Evolutionary conservation across 2,329 filamentous ascomycete species (phyloP), one percentile per base, ranked within the genome.

Genomic region (Coniochaeta hoffmannii): DNA sequence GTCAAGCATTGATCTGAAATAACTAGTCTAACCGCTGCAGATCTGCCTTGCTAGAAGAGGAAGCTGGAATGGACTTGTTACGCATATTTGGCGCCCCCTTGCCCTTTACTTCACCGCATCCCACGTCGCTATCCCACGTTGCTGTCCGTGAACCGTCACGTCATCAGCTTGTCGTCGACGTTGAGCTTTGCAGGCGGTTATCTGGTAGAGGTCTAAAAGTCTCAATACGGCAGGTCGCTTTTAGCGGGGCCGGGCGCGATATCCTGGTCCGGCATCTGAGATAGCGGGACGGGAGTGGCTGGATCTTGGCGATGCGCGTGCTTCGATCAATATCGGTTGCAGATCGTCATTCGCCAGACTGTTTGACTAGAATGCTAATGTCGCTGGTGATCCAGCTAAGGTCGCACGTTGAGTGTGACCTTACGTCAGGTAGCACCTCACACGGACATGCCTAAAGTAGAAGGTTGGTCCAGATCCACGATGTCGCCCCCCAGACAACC

Each of bases 241-340:
- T 46, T 46, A 22, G 41, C 41, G 26, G 11, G 41, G n/a, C n/a
- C 41, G 41, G 41, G 41, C 41, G 19, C 41, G 6, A 24, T 46
- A 46, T 46, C 41, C 41, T 28, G 41, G 41, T 46, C 41, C 41
- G 41, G 41, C 41, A 46, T 46, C 41, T 46, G 41, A 24, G 41
- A 46, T 46, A 46, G 41, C 41, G 41, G 38, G 41, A 26, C 24
- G 19, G 30, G 41, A 46, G 6, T 9, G 22, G 2, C 10, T 46
- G 41, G 19, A 46, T 46, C 5, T 46, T 28, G 14, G 22, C 24
- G 41, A 26, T 22, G 36, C 36, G 10, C 12, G 24, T 46, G 24
- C 19, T 46, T 46, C 36, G 36, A 41, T 41, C 36, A 46, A 46
- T 46, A 26, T 46, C 11, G 2, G 14, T 32, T 32, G 19, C 19